Base-by-base conservation (phyloP, 2,329 filamentous ascomycete species). In the Botryotinia narcissicola region DNA sequence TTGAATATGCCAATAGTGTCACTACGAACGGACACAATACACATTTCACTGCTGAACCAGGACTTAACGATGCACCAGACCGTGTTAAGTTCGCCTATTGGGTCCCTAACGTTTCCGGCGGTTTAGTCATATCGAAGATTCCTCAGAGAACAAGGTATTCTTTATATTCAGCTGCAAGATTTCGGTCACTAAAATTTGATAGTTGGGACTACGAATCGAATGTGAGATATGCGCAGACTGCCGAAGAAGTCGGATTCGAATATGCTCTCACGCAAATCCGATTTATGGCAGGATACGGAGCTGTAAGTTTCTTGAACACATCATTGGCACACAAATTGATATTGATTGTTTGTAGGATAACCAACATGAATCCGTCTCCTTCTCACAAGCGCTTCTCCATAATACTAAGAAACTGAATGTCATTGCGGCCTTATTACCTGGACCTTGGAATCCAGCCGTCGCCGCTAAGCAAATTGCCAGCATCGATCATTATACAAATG, bases 51-150 rank as follows among this genome's bases (percentile, higher is more conserved):
- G 78, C 78, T 35, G 70, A 76, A 72, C 78, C 81, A 77, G 78
- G 84, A 71, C 80, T 86, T 62, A 86, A 86, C 72, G 77, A 82
- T 70, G 82, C 84, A 68, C 82, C 84, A 1, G 80, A 83, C 46
- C 81, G 84, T 5, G 78, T 86, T 64, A 83, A 85, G 54, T 86
- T 86, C 77, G 85, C 85, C 16, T 87, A 87, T 78, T 87, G 85
- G 86, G 85, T 87, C 0, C 86, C 86, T 25, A 87, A 87, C 74
- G 86, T 87, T 6, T 87, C 85, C 0, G 86, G 86, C 42, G 86
- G 85, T 18, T 82, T 87, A 1, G 85, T 87, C 20, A 85, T 87
- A 59, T 85, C 83, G 74, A 87, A 87, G 75, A 86, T 87, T 69
- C 83, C 83, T 6, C 86, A 87, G 75, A 81, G 80, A 35, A 87